Evolutionary conservation across 257 asterid species (phyloP), one percentile per base, ranked within the genome.

Genomic region (Ehretia macrophylla): DNA sequence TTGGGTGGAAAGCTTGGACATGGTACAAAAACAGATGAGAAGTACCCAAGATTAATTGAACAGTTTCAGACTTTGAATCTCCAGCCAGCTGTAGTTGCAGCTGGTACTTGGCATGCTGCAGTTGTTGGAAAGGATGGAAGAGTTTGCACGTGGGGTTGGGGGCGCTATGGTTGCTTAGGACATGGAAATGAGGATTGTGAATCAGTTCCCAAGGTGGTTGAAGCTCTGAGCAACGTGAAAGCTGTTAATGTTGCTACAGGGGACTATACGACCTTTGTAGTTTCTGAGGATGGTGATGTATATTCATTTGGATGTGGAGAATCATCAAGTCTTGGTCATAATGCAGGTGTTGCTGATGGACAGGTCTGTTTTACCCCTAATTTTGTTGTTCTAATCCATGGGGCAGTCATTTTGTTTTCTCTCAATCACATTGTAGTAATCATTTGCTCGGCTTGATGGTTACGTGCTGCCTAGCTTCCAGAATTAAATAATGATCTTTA

Each of bases 91-190:
- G 97, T 85, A 40, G 95, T 94, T 65, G 92, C 99, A 9, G 96
- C 99, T 1, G 99, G 99, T 53, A 94, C 99, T 61, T 94, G 99
- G 99, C 99, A 94, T 53, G 96, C 99, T 51, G 99, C 99, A 37
- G 99, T 86, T 47, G 99, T 87, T 0, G 99, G 97, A 56, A 85
- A 78, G 57, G 99, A 94, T 45, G 99, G 99, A 47, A 72, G 97
- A 54, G 99, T 94, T 4, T 94, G 99, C 78, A 94, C 99, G 0
- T 94, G 99, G 99, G 99, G 99, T 8, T 94, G 99, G 99, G 99
- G 99, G 0, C 92, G 96, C 14, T 90, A 87, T 22, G 99, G 99
- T 5, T 94, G 99, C 79, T 81, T 94, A 78, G 99, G 99, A 39
- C 99, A 94, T 42, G 97, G 99, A 4, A 94, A 87, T 40, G 96